These are phyloP conservation scores for Naganishia onofrii DNA, from an alignment of 768 basidiomycete genomes.

Conservation along the genomic window DNA sequence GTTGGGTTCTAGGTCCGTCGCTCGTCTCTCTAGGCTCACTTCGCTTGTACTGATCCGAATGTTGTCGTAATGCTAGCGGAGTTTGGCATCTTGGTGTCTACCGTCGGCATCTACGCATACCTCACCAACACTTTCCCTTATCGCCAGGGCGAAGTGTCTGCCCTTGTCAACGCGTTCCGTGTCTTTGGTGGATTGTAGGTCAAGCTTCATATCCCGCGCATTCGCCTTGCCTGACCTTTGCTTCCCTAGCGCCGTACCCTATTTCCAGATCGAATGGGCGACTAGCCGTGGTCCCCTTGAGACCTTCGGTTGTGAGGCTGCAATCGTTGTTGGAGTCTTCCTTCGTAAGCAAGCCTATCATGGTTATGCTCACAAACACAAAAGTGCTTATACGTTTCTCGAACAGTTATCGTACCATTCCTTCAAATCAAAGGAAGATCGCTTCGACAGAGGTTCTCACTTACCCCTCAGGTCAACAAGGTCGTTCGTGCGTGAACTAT, in stretches of 20 bases:
- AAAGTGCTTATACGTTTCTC: neutral
- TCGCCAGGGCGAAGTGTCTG: constrained; percentile 63
- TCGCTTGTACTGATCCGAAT: neutral
- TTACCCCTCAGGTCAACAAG: constrained; percentile 6
- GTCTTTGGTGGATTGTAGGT: constrained; percentile 55
- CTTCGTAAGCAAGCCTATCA: constrained; percentile 7
- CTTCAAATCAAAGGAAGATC: constrained; percentile 35
- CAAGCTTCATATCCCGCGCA: neutral
- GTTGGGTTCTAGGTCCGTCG: constrained; percentile 60
- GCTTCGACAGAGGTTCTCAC: constrained; percentile 31
- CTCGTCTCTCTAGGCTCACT: too few relatives aligned
- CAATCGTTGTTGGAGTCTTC: constrained; percentile 53
- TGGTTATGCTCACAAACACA: neutral
- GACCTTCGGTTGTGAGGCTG: constrained; percentile 64
- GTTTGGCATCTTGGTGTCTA: constrained; percentile 57
- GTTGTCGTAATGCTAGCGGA: neutral
- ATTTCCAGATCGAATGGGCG: constrained; percentile 69
- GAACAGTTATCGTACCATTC: constrained; percentile 26
- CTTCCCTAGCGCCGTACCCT: constrained; percentile 57
- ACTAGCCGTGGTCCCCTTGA: constrained; percentile 62
- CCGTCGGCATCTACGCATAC: constrained; percentile 62
- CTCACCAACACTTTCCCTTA: constrained; percentile 27
- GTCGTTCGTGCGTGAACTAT: neutral
- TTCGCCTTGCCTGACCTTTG: neutral
- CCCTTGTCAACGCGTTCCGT: constrained; percentile 62